Base-by-base conservation (phyloP, 1,139 yeast genomes). In the Suhomyces bribrorum region DNA sequence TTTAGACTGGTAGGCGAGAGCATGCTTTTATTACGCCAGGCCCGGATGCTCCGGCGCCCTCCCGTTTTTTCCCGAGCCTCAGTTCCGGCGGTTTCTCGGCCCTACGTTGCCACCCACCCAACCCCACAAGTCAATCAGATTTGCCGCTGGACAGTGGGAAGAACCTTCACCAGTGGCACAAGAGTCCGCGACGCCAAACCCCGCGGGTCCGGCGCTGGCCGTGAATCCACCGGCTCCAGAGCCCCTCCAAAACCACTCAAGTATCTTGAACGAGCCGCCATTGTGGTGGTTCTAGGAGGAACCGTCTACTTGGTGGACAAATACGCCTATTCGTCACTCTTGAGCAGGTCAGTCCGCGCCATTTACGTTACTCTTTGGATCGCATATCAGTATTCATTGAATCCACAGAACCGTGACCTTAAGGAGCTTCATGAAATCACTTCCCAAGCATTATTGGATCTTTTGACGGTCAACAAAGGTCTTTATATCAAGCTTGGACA, bases 401-500 rank as follows among this genome's bases (percentile, higher is more conserved):
- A 75, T 53, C 67, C 74, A 49, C 54, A 57, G 26, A 65, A 65
- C 33, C 73, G 69, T 32, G 43, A 53, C 26, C 61, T 79, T 12
- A 73, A 71, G 17, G 73, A 71, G 0, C 58, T 86, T 17, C 94
- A 86, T 50, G 80, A 77, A 42, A 59, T 77, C 18, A 77, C 80
- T 22, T 78, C 92, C 3, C 75, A 77, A 32, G 59, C 78, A 33
- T 58, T 86, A 27, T 70, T 77, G 47, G 59, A 74, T 31, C 59
- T 85, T 50, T 57, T 86, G 41, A 61, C 66, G 44, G 57, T 60
- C 4, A 86, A 86, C 54, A 82, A 81, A 52, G 94, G 95, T 0
- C 66, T 86, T 14, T 86, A 83, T 54, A 81, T 86, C 53, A 86
- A 86, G 57, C 59, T 83, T 49, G 90, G 90, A 27, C 90, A 83